Evolutionary conservation across 371 early-diverging fungal species (phyloP).

Genomic region (Rhizopus delemar): DNA sequence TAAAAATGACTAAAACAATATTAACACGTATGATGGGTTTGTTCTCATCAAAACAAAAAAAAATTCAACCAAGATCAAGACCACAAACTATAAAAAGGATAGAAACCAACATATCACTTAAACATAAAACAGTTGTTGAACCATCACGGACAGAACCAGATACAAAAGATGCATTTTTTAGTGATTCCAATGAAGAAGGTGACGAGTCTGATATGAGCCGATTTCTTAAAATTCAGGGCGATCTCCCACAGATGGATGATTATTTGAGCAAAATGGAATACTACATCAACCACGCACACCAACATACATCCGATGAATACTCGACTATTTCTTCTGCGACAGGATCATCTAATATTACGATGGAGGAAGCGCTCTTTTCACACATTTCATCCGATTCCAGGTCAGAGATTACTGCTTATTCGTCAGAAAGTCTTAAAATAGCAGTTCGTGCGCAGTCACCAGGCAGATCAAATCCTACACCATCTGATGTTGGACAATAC

Average conservation of each 20-base stretch:
- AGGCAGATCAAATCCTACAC: background rate
- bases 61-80: background rate
- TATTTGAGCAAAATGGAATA: slow-evolving; percentile 4
- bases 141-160: slow-evolving; percentile 2
- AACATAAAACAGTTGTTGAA: background rate
- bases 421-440: slow-evolving; percentile 21
- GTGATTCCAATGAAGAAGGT: background rate
- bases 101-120: background rate
- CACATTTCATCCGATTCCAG: slow-evolving; percentile 22
- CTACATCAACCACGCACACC: background rate
- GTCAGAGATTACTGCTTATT: slow-evolving; percentile 18
- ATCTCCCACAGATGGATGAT: background rate
- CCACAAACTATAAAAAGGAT: background rate
- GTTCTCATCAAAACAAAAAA: slow-evolving; percentile 5
- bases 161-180: slow-evolving; percentile 1
- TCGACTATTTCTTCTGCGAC: slow-evolving; percentile 14
- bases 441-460: slow-evolving; percentile 13
- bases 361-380: slow-evolving; percentile 27
- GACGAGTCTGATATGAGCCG: slow-evolving; percentile 14
- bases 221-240: slow-evolving; percentile 7
- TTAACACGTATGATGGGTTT: slow-evolving; percentile 14
- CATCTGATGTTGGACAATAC: slow-evolving; percentile 2
- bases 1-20: slow-evolving; percentile 14
- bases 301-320: slow-evolving; percentile 11
- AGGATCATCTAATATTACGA: slow-evolving; percentile 15